Evolutionary conservation across 148 eudicot genomes (phyloP).

Genomic region (Nepenthes gracilis): DNA sequence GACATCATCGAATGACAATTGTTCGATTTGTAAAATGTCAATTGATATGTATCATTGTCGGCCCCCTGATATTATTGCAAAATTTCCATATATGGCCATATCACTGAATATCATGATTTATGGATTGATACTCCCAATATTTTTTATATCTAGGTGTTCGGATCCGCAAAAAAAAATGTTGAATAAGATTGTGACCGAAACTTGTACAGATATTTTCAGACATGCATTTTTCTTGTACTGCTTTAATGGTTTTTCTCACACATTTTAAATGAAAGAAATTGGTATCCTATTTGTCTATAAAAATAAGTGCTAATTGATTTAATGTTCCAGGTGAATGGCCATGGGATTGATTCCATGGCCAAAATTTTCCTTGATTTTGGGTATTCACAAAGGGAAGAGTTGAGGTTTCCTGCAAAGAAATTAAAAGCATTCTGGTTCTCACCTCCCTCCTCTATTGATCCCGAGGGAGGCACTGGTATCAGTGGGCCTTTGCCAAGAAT

Average conservation of each 20-base stretch:
- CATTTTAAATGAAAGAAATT: neutral
- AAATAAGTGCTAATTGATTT: neutral
- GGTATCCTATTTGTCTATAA: neutral
- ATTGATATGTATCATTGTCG: no score
- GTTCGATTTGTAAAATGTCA: no score
- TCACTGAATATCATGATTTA: no score
- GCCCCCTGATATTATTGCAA: no score
- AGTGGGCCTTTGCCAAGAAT: slow-evolving; percentile 88
- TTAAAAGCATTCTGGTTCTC: slow-evolving; percentile 91
- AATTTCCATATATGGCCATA: no score
- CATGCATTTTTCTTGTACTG: no score
- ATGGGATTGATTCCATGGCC: slow-evolving; percentile 89
- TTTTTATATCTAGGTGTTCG: no score
- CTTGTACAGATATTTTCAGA: no score
- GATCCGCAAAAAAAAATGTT: no score
- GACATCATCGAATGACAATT: no score
- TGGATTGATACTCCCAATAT: no score
- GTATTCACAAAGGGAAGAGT: slow-evolving; percentile 64
- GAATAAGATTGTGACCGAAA: no score
- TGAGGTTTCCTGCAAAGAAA: slow-evolving; percentile 87
- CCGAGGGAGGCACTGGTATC: slow-evolving; percentile 43
- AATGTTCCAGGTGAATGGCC: slow-evolving; percentile 49
- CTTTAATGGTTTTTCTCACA: neutral
- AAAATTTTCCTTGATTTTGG: slow-evolving; percentile 72
- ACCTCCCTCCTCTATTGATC: slow-evolving; percentile 41